Base-by-base conservation (phyloP, 163 green algal species). In the Coccomyxa subellipsoidea region DNA sequence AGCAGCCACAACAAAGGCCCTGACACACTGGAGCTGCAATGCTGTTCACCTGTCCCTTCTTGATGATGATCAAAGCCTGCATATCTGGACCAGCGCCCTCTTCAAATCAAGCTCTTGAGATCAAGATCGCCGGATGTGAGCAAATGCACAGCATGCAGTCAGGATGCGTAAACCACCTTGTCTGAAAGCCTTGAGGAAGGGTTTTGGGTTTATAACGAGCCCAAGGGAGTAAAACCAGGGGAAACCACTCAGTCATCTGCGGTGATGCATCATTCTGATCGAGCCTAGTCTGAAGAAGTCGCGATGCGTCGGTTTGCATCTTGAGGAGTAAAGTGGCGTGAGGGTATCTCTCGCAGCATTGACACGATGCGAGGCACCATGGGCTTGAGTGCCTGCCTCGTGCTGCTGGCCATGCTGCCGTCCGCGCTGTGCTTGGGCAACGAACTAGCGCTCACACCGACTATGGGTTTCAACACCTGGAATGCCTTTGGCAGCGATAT, bases 401-500 rank as follows among this genome's bases (percentile, higher is more conserved):
- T 34, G 66, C 66, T 73, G 66, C 66, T 73, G 66, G 66, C 66
- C 21, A 36, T 32, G 29, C 29, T 73, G 66, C 66, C 66, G 29
- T 73, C n/a, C 29, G 66, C 66, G n/a, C 66, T 73, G n/a, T 32
- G 66, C 66, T 34, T 73, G 66, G n/a, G n/a, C 66, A 73, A 73
- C n/a, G n/a, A 8, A 10, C 66, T 73, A n/a, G 66, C 66, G 18
- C 66, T 36, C 29, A 73, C 66, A 36, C 66, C 66, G 29, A 73
- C 18, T 8, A 73, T 73, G 75, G 75, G 75, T 32, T 80, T 69
- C 75, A 80, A 80, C 38, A 59, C 75, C 12, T 80, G 75, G 75
- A 80, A 66, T 37, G 75, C 75, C 15, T 80, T 80, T 39, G 32
- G 37, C 38, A 32, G 12, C 38, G 75, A 59, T 15, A 80, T 94